Conservation (phyloP, 306 rosid genomes). For the Quercus dentata region DNA sequence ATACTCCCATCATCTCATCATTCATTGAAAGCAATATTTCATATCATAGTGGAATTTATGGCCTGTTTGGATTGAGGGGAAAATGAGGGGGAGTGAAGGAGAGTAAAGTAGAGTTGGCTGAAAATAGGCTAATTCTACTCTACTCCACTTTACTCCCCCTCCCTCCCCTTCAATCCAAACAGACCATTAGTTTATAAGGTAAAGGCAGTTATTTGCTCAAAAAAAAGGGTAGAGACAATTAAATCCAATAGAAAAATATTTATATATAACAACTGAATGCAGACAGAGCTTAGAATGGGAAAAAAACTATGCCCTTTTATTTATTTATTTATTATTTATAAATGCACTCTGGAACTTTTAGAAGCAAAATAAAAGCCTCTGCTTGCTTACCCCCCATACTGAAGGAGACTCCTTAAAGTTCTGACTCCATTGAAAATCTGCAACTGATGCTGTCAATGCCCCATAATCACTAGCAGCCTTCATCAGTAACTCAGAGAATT, state of each 20-base stretch:
- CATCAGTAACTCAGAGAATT: slow-evolving; percentile 90
- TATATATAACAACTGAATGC: neutral
- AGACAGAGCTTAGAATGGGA: neutral
- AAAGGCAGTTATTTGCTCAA: neutral
- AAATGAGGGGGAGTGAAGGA: too few species aligned
- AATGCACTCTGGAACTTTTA: neutral
- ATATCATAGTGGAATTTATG: neutral
- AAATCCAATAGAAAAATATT: neutral
- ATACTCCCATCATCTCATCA: neutral
- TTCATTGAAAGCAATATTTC: neutral
- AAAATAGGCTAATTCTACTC: too few species aligned
- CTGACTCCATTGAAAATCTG: slow-evolving; percentile 98
- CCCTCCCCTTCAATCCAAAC: too few species aligned
- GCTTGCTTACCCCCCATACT: slow-evolving; percentile 89
- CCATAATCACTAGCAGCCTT: slow-evolving; percentile 98
- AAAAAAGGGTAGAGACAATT: neutral
- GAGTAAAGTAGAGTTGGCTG: too few species aligned
- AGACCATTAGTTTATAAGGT: neutral
- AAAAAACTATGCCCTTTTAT: neutral
- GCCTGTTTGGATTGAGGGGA: too few species aligned
- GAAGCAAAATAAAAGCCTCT: slow-evolving; percentile 19
- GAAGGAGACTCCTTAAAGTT: slow-evolving; percentile 94
- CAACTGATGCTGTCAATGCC: slow-evolving; percentile 89
- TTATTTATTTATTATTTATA: too few species aligned
- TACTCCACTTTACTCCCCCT: too few species aligned